A percentile compares a stretch with the other conserved stretches of the same genome.
These are phyloP conservation scores for Phyllosticta capitalensis DNA, from an alignment of 2,329 filamentous ascomycete species.

Conservation along the genomic window DNA sequence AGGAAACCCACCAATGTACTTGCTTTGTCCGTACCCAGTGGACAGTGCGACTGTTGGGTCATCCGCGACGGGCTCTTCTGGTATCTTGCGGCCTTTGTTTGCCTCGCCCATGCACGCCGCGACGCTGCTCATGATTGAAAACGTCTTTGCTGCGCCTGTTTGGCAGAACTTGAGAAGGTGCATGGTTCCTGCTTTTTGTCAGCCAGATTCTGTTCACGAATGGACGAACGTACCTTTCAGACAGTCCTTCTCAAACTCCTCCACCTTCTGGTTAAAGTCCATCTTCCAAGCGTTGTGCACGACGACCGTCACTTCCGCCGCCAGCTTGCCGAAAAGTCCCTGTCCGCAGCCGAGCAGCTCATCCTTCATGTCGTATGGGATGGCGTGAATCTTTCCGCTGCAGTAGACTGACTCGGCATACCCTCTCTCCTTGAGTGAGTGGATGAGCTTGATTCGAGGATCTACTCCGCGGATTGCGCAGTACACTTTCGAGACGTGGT, in stretches of 20 bases:
- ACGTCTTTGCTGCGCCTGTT: conserved; percentile 15
- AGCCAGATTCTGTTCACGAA: background rate
- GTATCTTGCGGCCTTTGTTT: background rate
- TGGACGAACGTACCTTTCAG: conserved; percentile 9
- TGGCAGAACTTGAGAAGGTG: conserved; percentile 20
- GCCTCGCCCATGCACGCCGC: conserved; percentile 10
- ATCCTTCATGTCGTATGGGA: conserved; percentile 8
- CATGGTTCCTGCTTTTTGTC: conserved; percentile 16
- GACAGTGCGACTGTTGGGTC: conserved; percentile 9
- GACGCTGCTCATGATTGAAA: conserved; percentile 12
- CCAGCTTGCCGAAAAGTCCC: conserved; percentile 13
- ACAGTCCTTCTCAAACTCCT: conserved; percentile 23
- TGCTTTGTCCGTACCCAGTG: conserved; percentile 13
- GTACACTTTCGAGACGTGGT: background rate
- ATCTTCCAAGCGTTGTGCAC: conserved; percentile 24
- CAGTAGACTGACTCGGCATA: conserved; percentile 15
- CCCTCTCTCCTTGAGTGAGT: conserved; percentile 12
- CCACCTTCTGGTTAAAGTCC: conserved; percentile 21
- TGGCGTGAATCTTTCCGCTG: background rate
- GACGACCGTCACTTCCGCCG: conserved; percentile 17
- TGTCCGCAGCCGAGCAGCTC: background rate
- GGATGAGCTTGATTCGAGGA: conserved; percentile 16
- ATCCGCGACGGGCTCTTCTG: conserved; percentile 4
- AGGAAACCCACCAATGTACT: conserved; percentile 10
- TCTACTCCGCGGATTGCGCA: conserved; percentile 12